phyloP scores from a whole-genome alignment of 129 eudicot genomes.

The Saussurea involucrata region DNA sequence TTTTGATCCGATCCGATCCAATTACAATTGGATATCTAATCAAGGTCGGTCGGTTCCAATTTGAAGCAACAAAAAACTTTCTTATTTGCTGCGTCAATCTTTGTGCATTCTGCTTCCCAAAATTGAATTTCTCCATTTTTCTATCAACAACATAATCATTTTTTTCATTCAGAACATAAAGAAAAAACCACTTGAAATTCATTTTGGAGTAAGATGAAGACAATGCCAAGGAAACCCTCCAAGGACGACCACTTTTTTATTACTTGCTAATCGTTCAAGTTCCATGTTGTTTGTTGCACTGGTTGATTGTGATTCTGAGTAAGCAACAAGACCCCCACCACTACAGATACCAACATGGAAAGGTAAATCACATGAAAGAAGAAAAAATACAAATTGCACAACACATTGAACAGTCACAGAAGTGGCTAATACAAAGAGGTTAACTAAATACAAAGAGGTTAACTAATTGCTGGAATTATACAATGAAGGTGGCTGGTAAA shows the following conservation, averaged over 20 bases:
- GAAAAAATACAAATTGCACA: not conserved
- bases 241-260: conserved; percentile 77
- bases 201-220: not conserved
- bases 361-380: not conserved
- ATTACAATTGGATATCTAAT: too few relatives aligned
- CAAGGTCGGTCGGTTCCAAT: too few relatives aligned
- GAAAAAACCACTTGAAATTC: conserved; percentile 9
- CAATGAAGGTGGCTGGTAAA: not conserved
- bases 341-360: conserved; percentile 39
- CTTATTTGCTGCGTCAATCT: conserved; percentile 62
- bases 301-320: conserved; percentile 52
- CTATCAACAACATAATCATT: conserved; percentile 30
- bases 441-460: not conserved
- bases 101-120: conserved; percentile 91
- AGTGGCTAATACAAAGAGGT: not conserved
- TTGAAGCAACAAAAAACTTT: conserved; percentile 59
- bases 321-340: conserved; percentile 68
- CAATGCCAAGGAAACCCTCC: conserved; percentile 30
- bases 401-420: not conserved
- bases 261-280: conserved; percentile 18
- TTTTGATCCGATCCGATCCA: too few relatives aligned
- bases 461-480: not conserved
- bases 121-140: conserved; percentile 61
- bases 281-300: conserved; percentile 15
- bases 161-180: not conserved